phyloP scores from a whole-genome alignment of 1,284 basidiomycete genomes.

The Butyriboletus pseudospeciosus region DNA sequence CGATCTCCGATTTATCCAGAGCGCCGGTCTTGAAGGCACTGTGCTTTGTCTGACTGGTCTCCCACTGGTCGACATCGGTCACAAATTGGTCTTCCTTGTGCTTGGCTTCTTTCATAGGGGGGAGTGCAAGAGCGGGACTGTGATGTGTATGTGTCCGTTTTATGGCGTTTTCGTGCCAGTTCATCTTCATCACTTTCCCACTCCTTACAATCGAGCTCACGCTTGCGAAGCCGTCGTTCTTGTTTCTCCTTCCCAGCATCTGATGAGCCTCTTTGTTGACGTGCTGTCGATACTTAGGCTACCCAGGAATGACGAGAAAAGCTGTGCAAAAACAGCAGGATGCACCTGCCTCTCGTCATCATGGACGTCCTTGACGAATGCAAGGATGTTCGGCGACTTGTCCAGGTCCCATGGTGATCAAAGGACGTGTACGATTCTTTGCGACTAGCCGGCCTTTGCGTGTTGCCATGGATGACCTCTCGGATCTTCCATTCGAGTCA shows the following conservation, averaged over 20 bases:
- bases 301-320: neutral
- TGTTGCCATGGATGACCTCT: neutral
- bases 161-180: constrained; percentile 61
- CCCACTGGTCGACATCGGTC: too few species aligned
- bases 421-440: neutral
- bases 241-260: constrained; percentile 45
- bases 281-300: too few species aligned
- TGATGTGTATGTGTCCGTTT: constrained; percentile 40
- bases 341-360: neutral
- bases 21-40: too few species aligned
- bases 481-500: neutral
- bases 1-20: too few species aligned
- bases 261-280: neutral
- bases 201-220: constrained; percentile 72
- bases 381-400: too few species aligned
- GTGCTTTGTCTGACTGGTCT: too few species aligned
- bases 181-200: constrained; percentile 91
- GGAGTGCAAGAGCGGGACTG: constrained; percentile 17
- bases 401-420: neutral
- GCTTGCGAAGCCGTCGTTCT: constrained; percentile 69
- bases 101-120: too few species aligned
- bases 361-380: too few species aligned
- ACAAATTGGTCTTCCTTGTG: too few species aligned
- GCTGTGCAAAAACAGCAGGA: neutral
- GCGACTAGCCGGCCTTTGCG: constrained; percentile 1